Evolutionary conservation across 305 asterid species (phyloP).

Genomic region (Ilex paraguariensis): DNA sequence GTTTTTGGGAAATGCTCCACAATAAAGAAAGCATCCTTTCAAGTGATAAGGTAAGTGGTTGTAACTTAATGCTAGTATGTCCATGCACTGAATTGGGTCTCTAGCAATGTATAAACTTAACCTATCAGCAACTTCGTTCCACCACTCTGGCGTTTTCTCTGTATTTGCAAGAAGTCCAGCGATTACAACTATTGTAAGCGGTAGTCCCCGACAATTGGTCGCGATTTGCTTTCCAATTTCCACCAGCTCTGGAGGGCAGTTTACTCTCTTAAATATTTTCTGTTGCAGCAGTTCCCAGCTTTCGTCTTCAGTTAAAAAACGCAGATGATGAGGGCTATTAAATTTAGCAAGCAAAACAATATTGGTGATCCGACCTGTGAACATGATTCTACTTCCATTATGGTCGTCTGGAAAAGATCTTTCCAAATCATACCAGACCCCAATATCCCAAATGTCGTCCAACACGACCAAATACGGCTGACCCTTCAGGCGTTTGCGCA

Average conservation of each 20-base stretch:
- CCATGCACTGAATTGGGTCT: neutral
- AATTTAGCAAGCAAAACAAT: neutral
- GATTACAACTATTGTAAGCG: neutral
- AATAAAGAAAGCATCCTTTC: neutral
- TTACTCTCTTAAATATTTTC: neutral
- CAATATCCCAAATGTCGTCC: neutral
- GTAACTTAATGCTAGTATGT: neutral
- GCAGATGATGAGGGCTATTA: neutral
- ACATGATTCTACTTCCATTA: neutral
- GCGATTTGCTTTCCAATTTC: neutral
- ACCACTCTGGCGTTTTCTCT: neutral
- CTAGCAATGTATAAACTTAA: neutral
- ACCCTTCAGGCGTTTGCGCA: neutral
- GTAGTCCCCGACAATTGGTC: neutral
- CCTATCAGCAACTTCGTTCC: neutral
- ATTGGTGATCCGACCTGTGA: neutral
- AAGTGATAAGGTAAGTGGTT: neutral
- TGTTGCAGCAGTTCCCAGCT: neutral
- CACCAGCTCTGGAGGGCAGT: neutral
- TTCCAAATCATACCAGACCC: neutral
- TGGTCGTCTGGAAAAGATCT: neutral
- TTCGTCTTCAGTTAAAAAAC: neutral
- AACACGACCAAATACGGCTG: neutral
- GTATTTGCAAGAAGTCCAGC: neutral
- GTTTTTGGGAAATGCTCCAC: neutral